phyloP scores from a whole-genome alignment of 2,329 filamentous ascomycete genomes.

The Botrytis aclada region DNA sequence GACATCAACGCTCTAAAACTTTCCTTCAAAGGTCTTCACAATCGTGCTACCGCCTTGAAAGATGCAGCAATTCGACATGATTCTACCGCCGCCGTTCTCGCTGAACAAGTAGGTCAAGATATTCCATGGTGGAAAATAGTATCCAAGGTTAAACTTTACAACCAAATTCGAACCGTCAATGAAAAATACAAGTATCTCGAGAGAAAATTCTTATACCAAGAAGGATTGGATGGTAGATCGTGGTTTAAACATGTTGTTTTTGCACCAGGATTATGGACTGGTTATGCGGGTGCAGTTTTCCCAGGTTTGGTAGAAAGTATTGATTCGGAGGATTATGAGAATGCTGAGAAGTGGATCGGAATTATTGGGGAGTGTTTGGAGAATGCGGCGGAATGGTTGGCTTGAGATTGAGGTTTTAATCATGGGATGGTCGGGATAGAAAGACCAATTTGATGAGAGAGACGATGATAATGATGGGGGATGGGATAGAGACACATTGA shows the following conservation, averaged over 20 bases:
- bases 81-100: constrained; percentile 31
- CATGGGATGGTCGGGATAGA: not conserved
- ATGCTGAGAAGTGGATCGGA: constrained; percentile 56
- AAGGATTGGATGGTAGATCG: constrained; percentile 71
- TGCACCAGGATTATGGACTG: constrained; percentile 87
- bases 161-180: constrained; percentile 66
- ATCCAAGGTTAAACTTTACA: constrained; percentile 61
- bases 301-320: constrained; percentile 62
- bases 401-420: not conserved
- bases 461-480: not conserved
- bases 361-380: constrained; percentile 48
- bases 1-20: constrained; percentile 29
- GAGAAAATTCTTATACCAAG: constrained; percentile 70
- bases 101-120: constrained; percentile 47
- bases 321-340: constrained; percentile 55
- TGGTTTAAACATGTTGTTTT: constrained; percentile 98
- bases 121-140: constrained; percentile 79
- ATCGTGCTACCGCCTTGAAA: constrained; percentile 30
- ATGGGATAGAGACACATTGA: not conserved
- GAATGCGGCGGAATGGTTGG: not conserved
- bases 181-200: constrained; percentile 81
- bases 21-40: constrained; percentile 33
- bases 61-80: constrained; percentile 33
- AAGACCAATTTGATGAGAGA: not conserved
- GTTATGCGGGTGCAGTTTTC: constrained; percentile 74